A percentile compares a stretch with the other conserved stretches of the same genome.
Evolutionary conservation across 2,329 filamentous ascomycete genomes (phyloP).

Genomic region (Fusarium neocosmosporiellum): DNA sequence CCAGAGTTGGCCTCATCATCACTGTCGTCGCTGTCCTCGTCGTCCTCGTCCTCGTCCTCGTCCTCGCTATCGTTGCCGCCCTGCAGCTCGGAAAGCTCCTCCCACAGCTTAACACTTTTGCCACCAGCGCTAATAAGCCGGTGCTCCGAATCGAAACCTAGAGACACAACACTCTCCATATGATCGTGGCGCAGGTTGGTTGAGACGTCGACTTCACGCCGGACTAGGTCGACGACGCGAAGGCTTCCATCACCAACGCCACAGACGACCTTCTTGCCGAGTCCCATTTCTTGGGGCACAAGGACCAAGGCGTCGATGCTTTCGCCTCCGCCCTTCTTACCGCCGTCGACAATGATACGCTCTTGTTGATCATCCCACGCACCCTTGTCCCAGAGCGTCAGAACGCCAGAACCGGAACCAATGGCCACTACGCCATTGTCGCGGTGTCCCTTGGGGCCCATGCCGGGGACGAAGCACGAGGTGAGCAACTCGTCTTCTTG

Average conservation of each 20-base stretch:
- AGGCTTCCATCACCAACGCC: slow-evolving; percentile 86
- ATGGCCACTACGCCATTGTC: slow-evolving; percentile 82
- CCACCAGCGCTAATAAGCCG: slow-evolving; percentile 93
- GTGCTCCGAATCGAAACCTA: slow-evolving; percentile 87
- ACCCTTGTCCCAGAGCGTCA: slow-evolving; percentile 94
- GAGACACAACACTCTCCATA: slow-evolving; percentile 82
- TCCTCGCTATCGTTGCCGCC: slow-evolving; percentile 58
- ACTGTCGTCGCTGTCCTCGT: slow-evolving; percentile 57
- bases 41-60: slow-evolving; percentile 57
- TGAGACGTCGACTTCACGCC: slow-evolving; percentile 77
- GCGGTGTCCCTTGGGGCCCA: slow-evolving; percentile 73
- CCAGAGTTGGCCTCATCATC: slow-evolving; percentile 57
- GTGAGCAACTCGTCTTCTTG: slow-evolving; percentile 95
- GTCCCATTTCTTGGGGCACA: slow-evolving; percentile 76
- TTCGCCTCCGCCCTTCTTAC: slow-evolving; percentile 71
- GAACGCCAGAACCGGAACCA: slow-evolving; percentile 79
- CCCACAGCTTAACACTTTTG: slow-evolving; percentile 89
- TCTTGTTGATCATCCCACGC: slow-evolving; percentile 97
- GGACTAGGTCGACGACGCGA: slow-evolving; percentile 78
- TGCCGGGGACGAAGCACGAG: slow-evolving; percentile 79
- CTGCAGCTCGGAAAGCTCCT: slow-evolving; percentile 74
- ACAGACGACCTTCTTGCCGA: slow-evolving; percentile 79
- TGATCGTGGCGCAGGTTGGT: slow-evolving; percentile 79
- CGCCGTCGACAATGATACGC: slow-evolving; percentile 79
- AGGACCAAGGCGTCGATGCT: slow-evolving; percentile 82